Conservation (phyloP, 2,329 filamentous ascomycete genomes). For the Paraphaeosphaeria sporulosa region DNA sequence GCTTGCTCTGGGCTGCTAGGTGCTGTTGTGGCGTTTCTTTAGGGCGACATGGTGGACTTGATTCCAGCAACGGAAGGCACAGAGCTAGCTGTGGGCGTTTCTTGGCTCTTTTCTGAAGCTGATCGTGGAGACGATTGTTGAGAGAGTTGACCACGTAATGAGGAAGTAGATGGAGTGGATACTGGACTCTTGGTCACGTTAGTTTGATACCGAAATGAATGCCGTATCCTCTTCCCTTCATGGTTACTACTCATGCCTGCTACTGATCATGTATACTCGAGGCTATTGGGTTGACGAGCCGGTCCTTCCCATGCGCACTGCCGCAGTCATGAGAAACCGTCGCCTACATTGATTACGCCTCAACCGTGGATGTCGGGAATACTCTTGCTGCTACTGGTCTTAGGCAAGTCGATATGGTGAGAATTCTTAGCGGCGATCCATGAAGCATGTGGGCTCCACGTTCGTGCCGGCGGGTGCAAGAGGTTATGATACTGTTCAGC, state of each 20-base stretch:
- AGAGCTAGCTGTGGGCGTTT: constrained; percentile 1
- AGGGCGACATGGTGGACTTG: neutral
- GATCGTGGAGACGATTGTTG: neutral
- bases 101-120: neutral
- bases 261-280: neutral
- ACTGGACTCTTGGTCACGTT: neutral
- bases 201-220: neutral
- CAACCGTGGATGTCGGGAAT: neutral
- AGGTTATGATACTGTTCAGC: too few relatives aligned
- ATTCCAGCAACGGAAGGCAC: neutral
- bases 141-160: neutral
- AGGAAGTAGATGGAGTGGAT: neutral
- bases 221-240: neutral
- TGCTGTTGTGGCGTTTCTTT: neutral
- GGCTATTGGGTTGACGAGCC: neutral
- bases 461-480: too few relatives aligned
- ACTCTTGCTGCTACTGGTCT: neutral
- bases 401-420: neutral
- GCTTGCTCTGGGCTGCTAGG: neutral
- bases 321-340: neutral
- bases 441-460: neutral
- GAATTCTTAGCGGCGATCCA: neutral
- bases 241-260: neutral
- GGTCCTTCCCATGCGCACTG: neutral
- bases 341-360: neutral